Conservation (phyloP, 352 stramenopile genomes). For the Pythium aphanidermatum region DNA sequence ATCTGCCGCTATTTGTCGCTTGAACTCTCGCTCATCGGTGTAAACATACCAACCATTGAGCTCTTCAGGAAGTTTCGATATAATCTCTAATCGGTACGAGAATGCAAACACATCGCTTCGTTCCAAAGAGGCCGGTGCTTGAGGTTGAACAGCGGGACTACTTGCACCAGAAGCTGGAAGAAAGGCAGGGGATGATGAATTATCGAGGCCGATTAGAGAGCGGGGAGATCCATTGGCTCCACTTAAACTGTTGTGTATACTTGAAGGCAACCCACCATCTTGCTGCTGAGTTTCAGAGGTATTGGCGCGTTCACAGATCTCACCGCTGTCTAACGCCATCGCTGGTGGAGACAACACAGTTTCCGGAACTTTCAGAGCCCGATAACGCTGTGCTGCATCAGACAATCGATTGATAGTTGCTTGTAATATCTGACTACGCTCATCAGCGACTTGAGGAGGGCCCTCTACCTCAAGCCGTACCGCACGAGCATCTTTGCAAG, state of each 20-base stretch:
- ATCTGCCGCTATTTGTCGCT: conserved; percentile 66
- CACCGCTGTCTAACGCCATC: conserved; percentile 8
- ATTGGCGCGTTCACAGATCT: conserved; percentile 1
- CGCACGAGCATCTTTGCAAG: conserved; percentile 74
- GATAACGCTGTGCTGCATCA: conserved; percentile 55
- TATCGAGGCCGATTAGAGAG: neutral
- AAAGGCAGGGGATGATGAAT: conserved; percentile 10
- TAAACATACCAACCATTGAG: conserved; percentile 76
- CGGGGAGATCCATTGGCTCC: neutral
- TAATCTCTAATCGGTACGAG: conserved; percentile 36
- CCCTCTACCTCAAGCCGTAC: conserved; percentile 68
- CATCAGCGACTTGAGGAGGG: conserved; percentile 38
- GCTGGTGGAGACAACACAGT: neutral
- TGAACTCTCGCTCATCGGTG: conserved; percentile 68
- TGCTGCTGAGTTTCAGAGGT: neutral
- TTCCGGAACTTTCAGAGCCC: conserved; percentile 16
- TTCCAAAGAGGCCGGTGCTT: conserved; percentile 17
- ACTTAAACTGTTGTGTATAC: neutral
- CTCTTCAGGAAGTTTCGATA: conserved; percentile 26
- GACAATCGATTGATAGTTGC: conserved; percentile 44
- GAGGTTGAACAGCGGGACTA: conserved; percentile 13
- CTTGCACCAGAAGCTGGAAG: conserved; percentile 10
- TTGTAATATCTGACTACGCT: conserved; percentile 38
- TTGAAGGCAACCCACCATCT: too few relatives aligned
- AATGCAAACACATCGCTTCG: conserved; percentile 65